phyloP scores from a whole-genome alignment of 192 early-diverging fungal species.

The Coemansia sp. region DNA sequence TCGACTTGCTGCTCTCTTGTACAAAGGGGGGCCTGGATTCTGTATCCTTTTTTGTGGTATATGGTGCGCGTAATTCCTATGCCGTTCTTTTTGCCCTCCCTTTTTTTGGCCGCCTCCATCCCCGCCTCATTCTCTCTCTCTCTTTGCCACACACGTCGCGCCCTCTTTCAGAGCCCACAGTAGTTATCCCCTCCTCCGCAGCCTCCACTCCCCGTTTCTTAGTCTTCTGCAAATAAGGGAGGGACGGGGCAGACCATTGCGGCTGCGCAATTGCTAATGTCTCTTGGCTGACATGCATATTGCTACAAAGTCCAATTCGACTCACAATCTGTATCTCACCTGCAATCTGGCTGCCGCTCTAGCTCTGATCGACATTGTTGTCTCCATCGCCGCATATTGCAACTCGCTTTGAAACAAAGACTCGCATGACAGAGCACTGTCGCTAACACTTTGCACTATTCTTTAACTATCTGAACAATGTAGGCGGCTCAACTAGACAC shows the following conservation, averaged over 20 bases:
- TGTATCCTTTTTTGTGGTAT: background rate
- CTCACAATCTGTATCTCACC: background rate
- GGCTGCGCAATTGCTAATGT: slow-evolving; percentile 1
- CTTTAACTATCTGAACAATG: background rate
- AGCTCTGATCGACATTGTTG: background rate
- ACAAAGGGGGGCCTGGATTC: slow-evolving; percentile 2
- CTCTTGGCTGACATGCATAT: background rate
- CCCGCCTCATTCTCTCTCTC: background rate
- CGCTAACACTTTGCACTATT: background rate
- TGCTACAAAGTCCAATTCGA: background rate
- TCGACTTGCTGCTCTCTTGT: slow-evolving; percentile 2
- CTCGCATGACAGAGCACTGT: background rate
- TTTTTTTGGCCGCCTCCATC: background rate
- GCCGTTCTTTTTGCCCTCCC: background rate
- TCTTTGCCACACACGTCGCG: background rate
- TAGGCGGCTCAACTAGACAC: slow-evolving; percentile 59
- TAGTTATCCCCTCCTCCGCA: background rate
- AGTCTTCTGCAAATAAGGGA: background rate
- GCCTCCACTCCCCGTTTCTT: background rate
- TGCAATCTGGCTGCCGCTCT: background rate
- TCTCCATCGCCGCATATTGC: background rate
- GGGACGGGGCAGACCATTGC: background rate
- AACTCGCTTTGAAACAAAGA: background rate
- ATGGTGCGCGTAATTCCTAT: background rate
- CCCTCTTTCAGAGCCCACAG: background rate